Evolutionary conservation across 306 rosid genomes (phyloP).

Genomic region (Lathyrus aphaca): DNA sequence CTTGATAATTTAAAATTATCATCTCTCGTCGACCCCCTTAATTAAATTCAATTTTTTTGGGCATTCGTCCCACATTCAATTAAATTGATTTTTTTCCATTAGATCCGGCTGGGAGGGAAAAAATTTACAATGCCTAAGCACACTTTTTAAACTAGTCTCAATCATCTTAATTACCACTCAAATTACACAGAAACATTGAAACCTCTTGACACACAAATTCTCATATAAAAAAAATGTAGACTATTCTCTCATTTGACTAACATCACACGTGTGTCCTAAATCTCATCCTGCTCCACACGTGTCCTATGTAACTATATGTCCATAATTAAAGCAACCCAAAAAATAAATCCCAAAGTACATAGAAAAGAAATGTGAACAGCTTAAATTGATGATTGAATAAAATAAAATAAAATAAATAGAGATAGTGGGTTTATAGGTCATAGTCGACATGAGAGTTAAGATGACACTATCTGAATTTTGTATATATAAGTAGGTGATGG

Average conservation of each 20-base stretch:
- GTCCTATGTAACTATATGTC: constrained; percentile 5
- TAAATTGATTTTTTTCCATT: too few relatives aligned
- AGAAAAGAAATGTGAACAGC: neutral
- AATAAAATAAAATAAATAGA: constrained; percentile 4
- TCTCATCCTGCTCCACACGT: constrained; percentile 38
- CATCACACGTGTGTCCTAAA: constrained; percentile 51
- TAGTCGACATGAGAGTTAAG: constrained; percentile 34
- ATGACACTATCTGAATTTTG: constrained; percentile 13
- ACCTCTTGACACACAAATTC: too few relatives aligned
- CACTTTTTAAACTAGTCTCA: too few relatives aligned
- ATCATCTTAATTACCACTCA: too few relatives aligned
- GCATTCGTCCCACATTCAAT: too few relatives aligned
- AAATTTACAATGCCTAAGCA: too few relatives aligned
- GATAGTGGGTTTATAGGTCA: constrained; percentile 34
- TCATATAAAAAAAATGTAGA: too few relatives aligned
- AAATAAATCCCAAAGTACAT: neutral
- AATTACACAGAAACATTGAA: too few relatives aligned
- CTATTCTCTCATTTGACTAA: neutral
- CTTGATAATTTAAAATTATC: too few relatives aligned
- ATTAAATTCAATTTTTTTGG: too few relatives aligned
- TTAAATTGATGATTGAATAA: neutral
- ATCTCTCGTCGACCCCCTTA: too few relatives aligned
- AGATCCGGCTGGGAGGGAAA: too few relatives aligned
- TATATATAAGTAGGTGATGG: constrained; percentile 63
- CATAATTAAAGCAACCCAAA: neutral